Evolutionary conservation across 2,329 filamentous ascomycete genomes (phyloP).

Genomic region (Whalleya microplaca): DNA sequence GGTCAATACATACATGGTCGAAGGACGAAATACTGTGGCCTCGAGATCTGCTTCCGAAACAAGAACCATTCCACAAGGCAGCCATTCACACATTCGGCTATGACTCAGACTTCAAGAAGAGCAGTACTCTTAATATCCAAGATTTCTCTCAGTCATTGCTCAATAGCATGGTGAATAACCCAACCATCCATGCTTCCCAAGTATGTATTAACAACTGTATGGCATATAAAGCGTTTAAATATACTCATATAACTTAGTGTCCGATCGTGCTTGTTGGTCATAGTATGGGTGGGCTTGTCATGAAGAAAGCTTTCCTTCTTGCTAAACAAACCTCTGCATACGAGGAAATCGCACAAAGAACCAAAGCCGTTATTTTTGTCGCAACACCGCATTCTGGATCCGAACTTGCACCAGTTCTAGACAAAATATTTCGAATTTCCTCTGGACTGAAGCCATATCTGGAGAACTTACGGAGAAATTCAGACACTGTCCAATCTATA

Average conservation of each 20-base stretch:
- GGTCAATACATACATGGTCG: conserved; percentile 43
- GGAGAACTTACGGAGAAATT: conserved; percentile 27
- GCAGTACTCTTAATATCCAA: conserved; percentile 36
- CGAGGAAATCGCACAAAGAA: conserved; percentile 19
- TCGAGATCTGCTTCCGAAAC: conserved; percentile 6
- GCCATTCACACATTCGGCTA: conserved; percentile 9
- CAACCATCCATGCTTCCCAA: neutral
- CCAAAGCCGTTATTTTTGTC: conserved; percentile 36
- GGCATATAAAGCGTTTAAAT: too few species aligned
- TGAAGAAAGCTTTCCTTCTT: conserved; percentile 39
- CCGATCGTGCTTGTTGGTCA: conserved; percentile 40
- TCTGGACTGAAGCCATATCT: conserved; percentile 27
- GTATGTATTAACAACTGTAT: neutral
- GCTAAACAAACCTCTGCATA: conserved; percentile 24
- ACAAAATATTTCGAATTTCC: conserved; percentile 26
- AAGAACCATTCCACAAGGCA: neutral
- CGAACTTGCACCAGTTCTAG: conserved; percentile 32
- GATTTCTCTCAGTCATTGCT: conserved; percentile 40
- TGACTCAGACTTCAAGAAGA: conserved; percentile 14
- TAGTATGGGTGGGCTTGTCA: conserved; percentile 41
- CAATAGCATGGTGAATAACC: conserved; percentile 2
- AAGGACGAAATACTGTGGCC: conserved; percentile 9
- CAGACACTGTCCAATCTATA: conserved; percentile 27
- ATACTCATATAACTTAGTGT: conserved; percentile 27
- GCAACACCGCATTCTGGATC: conserved; percentile 39